Evolutionary conservation across 495 filamentous ascomycete species (phyloP), one percentile per base, ranked within the genome.

Genomic region (Oidiodendron maius): DNA sequence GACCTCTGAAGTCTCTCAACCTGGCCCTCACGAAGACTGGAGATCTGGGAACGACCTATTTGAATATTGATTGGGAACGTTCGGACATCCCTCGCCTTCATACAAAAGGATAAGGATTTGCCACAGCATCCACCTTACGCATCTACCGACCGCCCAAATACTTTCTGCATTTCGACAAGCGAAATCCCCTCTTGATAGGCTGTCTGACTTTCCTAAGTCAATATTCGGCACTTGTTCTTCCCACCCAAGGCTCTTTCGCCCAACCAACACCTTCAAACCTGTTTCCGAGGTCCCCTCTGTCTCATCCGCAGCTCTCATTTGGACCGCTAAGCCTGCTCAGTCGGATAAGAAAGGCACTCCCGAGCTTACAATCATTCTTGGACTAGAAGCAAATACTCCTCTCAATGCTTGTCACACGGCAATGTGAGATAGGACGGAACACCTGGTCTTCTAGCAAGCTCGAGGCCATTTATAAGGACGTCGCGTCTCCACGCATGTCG

Each of bases 321-420:
- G 3, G 12, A 42, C 16, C 46, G 23, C 36, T 37, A 36, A 15
- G n/a, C 24, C 23, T 34, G 22, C n/a, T 18, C 34, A 26, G 12
- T 23, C 45, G 49, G 32, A n/a, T n/a, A 42, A 24, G 13, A 15
- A 25, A 6, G 26, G 45, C 50, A n/a, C n/a, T n/a, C n/a, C n/a
- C 20, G 20, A n/a, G 43, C 24, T 40, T 50, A 34, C 35, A 50
- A 17, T 23, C 46, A 30, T 52, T 44, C 46, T 47, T 48, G 30
- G 40, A 39, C 22, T 36, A 59, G 50, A 44, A 41, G 26, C 20
- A 46, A 46, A 48, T 11, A 40, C 36, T 48, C 20, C 46, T 59
- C 58, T 54, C 71, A 78, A 79, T 79, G 75, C 74, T 79, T 64
- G 74, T 75, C 70, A 74, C 73, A 65, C 72, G 75, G 67, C 70